Conservation (phyloP, 768 basidiomycete species). For the Strobilomyces echinocephalus region DNA sequence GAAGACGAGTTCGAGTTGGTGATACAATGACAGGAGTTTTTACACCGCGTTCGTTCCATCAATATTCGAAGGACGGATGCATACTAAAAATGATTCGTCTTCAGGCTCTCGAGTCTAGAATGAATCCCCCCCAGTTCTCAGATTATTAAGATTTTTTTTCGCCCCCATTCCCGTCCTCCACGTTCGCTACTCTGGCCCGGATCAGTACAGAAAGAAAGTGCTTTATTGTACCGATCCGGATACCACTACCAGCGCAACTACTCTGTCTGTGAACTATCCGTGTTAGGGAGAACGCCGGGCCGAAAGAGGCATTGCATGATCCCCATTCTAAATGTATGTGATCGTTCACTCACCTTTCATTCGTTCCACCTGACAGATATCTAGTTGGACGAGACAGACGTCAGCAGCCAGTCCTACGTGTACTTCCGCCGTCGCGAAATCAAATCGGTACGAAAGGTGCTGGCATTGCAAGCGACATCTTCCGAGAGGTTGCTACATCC, state of each 20-base stretch:
- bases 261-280: slow-evolving; percentile 71
- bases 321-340: slow-evolving; percentile 66
- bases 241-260: slow-evolving; percentile 59
- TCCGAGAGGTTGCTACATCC: slow-evolving; percentile 85
- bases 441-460: slow-evolving; percentile 91
- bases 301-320: slow-evolving; percentile 77
- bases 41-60: slow-evolving; percentile 71
- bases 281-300: slow-evolving; percentile 87
- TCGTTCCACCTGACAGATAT: not conserved
- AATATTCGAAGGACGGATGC: not conserved
- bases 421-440: slow-evolving; percentile 95
- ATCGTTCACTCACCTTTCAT: not conserved
- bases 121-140: slow-evolving; percentile 66
- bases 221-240: slow-evolving; percentile 61
- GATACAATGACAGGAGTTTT: slow-evolving; percentile 80
- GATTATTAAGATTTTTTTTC: slow-evolving; percentile 71
- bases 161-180: slow-evolving; percentile 48
- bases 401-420: slow-evolving; percentile 75
- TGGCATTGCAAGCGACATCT: slow-evolving; percentile 85
- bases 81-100: slow-evolving; percentile 1
- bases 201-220: slow-evolving; percentile 12
- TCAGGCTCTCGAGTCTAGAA: slow-evolving; percentile 63
- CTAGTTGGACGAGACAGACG: slow-evolving; percentile 86
- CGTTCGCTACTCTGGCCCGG: slow-evolving; percentile 46
- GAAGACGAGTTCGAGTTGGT: slow-evolving; percentile 95